Conservation (phyloP, 768 basidiomycete species). For the Boletellus emodensis region DNA sequence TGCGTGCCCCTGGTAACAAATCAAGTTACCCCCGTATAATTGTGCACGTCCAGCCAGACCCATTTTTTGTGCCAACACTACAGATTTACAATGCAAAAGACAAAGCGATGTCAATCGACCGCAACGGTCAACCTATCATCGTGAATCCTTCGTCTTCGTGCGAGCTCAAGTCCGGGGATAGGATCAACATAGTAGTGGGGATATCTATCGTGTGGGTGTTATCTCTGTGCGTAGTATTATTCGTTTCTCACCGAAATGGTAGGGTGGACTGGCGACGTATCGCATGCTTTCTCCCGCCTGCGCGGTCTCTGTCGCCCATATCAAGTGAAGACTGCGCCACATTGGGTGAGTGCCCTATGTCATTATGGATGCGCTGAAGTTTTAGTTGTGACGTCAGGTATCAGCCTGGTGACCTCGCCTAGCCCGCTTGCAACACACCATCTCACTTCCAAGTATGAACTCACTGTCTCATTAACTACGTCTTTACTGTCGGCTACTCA, state of each 20-base stretch:
- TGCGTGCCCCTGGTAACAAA: slow-evolving; percentile 31
- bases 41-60: slow-evolving; percentile 41
- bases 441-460: slow-evolving; percentile 47
- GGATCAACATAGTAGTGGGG: slow-evolving; percentile 42
- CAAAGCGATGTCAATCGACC: slow-evolving; percentile 42
- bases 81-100: slow-evolving; percentile 45
- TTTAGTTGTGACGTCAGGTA: slow-evolving; percentile 33
- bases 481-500: slow-evolving; percentile 57
- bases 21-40: background rate
- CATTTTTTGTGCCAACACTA: slow-evolving; percentile 45
- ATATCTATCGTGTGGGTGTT: slow-evolving; percentile 44
- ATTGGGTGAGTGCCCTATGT: slow-evolving; percentile 44
- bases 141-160: slow-evolving; percentile 36
- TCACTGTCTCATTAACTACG: slow-evolving; percentile 47
- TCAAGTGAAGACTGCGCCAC: slow-evolving; percentile 43
- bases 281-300: slow-evolving; percentile 44
- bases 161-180: slow-evolving; percentile 55
- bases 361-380: background rate
- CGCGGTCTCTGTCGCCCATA: slow-evolving; percentile 34
- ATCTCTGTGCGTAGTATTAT: background rate
- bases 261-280: slow-evolving; percentile 53
- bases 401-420: slow-evolving; percentile 48
- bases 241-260: slow-evolving; percentile 1
- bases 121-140: slow-evolving; percentile 30
- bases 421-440: slow-evolving; percentile 58